Base-by-base conservation (phyloP, 139 green algal species). In the Micromonas commoda region DNA sequence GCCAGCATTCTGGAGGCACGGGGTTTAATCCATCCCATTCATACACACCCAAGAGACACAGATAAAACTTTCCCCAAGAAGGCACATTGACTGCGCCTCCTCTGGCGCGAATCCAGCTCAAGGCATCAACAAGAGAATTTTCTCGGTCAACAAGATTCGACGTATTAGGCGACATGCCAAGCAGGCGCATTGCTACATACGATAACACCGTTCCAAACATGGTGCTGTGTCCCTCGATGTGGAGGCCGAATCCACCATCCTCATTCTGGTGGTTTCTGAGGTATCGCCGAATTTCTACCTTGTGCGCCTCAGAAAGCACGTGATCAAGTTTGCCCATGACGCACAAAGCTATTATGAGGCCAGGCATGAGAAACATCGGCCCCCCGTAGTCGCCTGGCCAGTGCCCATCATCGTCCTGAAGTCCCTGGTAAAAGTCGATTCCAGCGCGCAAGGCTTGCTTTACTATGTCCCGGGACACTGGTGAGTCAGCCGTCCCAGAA, bases 61-160 rank as follows among this genome's bases (percentile, higher is more conserved):
- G 86, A 92, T 93, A 99, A 89, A 99, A 99, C 89, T 99, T 99
- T 83, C 93, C 96, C 96, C 96, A 99, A 4, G 84, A 92, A 0
- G 94, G 95, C 73, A 94, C 91, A 76, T 85, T 82, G 28, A 84
- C 90, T 23, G 93, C 93, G 21, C 92, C 93, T 38, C 91, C 92
- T n/a, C 87, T 85, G 0, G 74, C 26, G 70, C 94, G 89, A 20
- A 99, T 99, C 93, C 94, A 98, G 4, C 79, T 77, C 6, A 90
- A 82, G 2, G 89, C 90, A 2, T 75, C 33, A 13, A 29, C 5
- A 9, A 38, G 35, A 32, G n/a, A 4, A 21, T 33, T 13, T n/a
- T n/a, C n/a, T n/a, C n/a, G n/a, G n/a, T n/a, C n/a, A n/a, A n/a
- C n/a, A n/a, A n/a, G n/a, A n/a, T n/a, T n/a, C n/a, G n/a, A n/a